Evolutionary conservation across 2,329 filamentous ascomycete species (phyloP).

Genomic region (Phialophora macrospora): DNA sequence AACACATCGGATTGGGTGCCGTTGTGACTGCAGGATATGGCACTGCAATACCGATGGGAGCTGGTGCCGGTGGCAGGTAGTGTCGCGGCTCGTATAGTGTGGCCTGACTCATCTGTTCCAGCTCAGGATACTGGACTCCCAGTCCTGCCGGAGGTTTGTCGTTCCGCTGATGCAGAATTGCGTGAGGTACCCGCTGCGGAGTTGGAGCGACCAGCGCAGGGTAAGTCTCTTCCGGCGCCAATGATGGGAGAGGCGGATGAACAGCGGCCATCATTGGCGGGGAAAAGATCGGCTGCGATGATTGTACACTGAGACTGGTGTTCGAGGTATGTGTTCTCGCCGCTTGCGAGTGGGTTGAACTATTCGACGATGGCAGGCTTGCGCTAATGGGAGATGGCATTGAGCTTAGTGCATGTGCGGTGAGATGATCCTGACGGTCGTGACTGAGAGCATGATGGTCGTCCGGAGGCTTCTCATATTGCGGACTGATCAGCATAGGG

Average conservation of each 20-base stretch:
- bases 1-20: constrained; percentile 40
- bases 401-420: constrained; percentile 38
- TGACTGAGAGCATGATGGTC: constrained; percentile 43
- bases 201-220: constrained; percentile 33
- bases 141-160: constrained; percentile 20
- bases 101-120: constrained; percentile 47
- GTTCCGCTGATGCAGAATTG: constrained; percentile 30
- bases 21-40: constrained; percentile 27
- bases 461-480: constrained; percentile 10
- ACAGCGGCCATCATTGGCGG: constrained; percentile 41
- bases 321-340: constrained; percentile 29
- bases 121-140: constrained; percentile 31
- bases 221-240: constrained; percentile 37
- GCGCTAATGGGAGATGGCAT: constrained; percentile 44
- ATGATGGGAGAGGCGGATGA: constrained; percentile 44
- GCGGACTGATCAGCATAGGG: constrained; percentile 19
- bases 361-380: constrained; percentile 42
- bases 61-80: constrained; percentile 2
- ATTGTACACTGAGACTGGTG: constrained; percentile 27
- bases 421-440: constrained; percentile 34
- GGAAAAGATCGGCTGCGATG: constrained; percentile 49
- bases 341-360: constrained; percentile 30
- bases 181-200: constrained; percentile 33
- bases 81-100: constrained; percentile 40
- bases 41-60: constrained; percentile 27